Evolutionary conservation across 2,329 filamentous ascomycete species (phyloP).

Genomic region (Diaporthe sp.): DNA sequence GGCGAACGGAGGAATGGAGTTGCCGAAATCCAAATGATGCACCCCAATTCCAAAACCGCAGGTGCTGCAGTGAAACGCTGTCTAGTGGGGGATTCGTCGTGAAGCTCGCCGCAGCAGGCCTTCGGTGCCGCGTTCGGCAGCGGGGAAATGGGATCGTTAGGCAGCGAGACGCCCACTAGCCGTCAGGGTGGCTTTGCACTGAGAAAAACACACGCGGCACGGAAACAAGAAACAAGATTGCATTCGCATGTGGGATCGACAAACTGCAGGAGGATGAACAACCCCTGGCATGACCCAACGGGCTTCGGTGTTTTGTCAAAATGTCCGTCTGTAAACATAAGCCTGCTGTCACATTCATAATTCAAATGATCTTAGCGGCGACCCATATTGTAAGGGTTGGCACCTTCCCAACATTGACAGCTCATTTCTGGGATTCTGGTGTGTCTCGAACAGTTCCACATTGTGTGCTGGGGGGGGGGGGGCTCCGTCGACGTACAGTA

Average conservation of each 20-base stretch:
- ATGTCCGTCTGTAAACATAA: not conserved
- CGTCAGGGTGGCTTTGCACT: not conserved
- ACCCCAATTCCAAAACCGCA: not conserved
- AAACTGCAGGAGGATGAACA: not conserved
- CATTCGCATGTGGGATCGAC: not conserved
- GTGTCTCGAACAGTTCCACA: not conserved
- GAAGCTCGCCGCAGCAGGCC: not conserved
- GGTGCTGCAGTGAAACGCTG: not conserved
- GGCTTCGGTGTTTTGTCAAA: constrained; percentile 21
- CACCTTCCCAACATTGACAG: too few relatives aligned
- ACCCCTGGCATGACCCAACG: not conserved
- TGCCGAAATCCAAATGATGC: not conserved
- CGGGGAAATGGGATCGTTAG: not conserved
- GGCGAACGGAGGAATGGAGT: constrained; percentile 15
- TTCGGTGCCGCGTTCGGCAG: constrained; percentile 1
- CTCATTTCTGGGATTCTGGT: not conserved
- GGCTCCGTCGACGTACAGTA: not conserved
- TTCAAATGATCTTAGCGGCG: too few relatives aligned
- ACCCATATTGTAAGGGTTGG: too few relatives aligned
- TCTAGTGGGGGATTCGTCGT: not conserved
- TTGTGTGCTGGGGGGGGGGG: not conserved
- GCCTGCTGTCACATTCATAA: not conserved
- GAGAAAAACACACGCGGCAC: not conserved
- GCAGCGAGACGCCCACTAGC: not conserved
- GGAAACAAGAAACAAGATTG: not conserved